Conservation (phyloP, 495 filamentous ascomycete genomes). For the Parathielavia appendiculata region DNA sequence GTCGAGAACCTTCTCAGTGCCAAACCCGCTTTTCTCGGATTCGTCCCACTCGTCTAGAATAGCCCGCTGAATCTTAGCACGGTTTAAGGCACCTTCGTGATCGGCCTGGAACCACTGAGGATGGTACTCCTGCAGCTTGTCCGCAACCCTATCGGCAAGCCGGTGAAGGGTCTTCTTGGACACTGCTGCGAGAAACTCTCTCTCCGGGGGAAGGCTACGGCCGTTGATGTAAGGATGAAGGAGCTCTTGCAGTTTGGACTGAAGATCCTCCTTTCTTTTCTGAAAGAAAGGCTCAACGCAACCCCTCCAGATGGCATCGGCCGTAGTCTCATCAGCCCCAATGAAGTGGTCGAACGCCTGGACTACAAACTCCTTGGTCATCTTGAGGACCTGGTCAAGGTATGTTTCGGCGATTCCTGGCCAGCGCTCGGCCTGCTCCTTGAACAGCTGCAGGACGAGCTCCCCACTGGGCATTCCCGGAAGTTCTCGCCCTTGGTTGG, state of each 20-base stretch:
- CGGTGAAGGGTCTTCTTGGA: background rate
- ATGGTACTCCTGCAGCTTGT: background rate
- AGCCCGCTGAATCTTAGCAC: background rate
- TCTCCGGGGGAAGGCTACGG: background rate
- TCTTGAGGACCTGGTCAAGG: conserved; percentile 9
- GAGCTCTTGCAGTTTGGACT: conserved; percentile 34
- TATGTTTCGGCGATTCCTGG: conserved; percentile 21
- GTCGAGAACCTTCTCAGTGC: background rate
- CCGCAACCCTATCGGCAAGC: background rate
- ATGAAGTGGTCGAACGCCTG: conserved; percentile 19
- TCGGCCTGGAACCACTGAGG: background rate
- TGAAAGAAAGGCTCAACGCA: conserved; percentile 39
- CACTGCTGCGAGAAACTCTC: background rate
- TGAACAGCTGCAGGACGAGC: conserved; percentile 26
- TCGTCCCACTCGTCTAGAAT: background rate
- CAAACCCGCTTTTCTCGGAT: background rate
- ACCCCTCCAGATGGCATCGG: conserved; percentile 22
- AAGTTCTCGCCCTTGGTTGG: conserved; percentile 26
- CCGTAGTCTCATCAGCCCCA: conserved; percentile 18
- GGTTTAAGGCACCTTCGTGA: background rate
- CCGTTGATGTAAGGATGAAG: conserved; percentile 17
- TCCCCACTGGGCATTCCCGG: conserved; percentile 21
- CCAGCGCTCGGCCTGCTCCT: conserved; percentile 22
- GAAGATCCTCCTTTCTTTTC: conserved; percentile 24
- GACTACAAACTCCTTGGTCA: conserved; percentile 20